These are phyloP conservation scores for Gracilaria domingensis DNA, from an alignment of 23 red algal genomes.

Conservation along the genomic window DNA sequence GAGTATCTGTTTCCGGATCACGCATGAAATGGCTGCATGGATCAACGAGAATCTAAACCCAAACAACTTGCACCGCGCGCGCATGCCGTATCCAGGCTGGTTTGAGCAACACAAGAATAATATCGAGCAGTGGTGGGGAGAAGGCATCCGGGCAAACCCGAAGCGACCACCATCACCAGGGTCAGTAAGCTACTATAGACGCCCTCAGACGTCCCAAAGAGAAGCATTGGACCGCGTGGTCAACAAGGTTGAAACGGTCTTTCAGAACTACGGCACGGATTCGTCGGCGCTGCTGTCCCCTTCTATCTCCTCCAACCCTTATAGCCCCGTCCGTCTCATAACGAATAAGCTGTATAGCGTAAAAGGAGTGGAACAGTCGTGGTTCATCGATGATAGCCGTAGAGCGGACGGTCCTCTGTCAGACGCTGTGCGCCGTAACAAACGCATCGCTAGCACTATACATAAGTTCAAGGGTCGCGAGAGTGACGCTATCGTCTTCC, in stretches of 20 bases:
- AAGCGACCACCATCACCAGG: neutral
- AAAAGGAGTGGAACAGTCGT: conserved; percentile 3
- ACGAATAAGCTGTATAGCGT: neutral
- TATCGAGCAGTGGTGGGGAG: conserved; percentile 21
- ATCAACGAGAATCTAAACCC: conserved; percentile 31
- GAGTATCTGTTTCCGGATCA: neutral
- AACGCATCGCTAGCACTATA: conserved; percentile 33
- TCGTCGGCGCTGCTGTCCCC: neutral
- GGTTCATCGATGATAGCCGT: conserved; percentile 7
- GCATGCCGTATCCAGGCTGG: neutral
- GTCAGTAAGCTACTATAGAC: neutral
- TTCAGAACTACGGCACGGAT: neutral
- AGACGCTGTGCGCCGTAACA: neutral
- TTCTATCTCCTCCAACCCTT: neutral
- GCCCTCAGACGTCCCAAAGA: neutral
- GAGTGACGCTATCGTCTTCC: conserved; percentile 21
- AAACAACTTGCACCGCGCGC: conserved; percentile 3
- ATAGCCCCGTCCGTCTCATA: conserved; percentile 4
- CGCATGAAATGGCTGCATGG: conserved; percentile 26
- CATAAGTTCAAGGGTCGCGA: conserved; percentile 38
- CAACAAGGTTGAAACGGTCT: neutral
- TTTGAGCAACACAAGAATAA: neutral
- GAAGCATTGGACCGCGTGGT: neutral
- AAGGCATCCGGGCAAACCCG: conserved; percentile 13
- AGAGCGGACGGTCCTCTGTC: neutral